Conservation (phyloP, 2,329 filamentous ascomycete species). For the Ciborinia camelliae region DNA sequence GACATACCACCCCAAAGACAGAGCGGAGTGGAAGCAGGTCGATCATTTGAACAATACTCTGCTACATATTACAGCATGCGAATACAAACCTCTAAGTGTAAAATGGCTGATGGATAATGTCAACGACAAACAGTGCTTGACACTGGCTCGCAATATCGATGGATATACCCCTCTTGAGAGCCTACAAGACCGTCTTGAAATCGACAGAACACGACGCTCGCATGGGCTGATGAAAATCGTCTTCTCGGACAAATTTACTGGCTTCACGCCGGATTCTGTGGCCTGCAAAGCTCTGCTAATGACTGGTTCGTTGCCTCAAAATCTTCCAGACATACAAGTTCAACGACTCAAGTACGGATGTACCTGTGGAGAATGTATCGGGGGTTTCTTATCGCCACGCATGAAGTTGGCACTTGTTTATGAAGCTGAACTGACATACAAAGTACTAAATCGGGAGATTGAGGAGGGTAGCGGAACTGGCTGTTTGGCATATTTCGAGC, state of each 20-base stretch:
- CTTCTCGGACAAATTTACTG: slow-evolving; percentile 38
- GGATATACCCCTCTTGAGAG: slow-evolving; percentile 39
- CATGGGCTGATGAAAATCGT: slow-evolving; percentile 21
- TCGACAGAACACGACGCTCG: slow-evolving; percentile 26
- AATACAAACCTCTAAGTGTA: slow-evolving; percentile 21
- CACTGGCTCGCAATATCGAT: slow-evolving; percentile 32
- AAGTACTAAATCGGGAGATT: neutral
- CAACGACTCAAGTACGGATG: slow-evolving; percentile 39
- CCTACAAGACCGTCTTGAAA: slow-evolving; percentile 31
- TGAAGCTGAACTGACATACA: slow-evolving; percentile 33
- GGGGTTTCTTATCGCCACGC: slow-evolving; percentile 41
- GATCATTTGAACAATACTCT: slow-evolving; percentile 24
- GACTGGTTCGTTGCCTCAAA: slow-evolving; percentile 17
- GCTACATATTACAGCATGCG: slow-evolving; percentile 24
- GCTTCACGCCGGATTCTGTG: slow-evolving; percentile 34
- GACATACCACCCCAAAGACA: neutral
- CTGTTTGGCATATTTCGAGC: neutral
- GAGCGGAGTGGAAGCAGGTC: slow-evolving; percentile 20
- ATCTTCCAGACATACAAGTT: neutral
- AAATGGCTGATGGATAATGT: slow-evolving; percentile 36
- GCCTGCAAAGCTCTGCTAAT: slow-evolving; percentile 34
- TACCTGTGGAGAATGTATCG: slow-evolving; percentile 40
- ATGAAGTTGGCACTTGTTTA: slow-evolving; percentile 37
- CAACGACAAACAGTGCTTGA: slow-evolving; percentile 20
- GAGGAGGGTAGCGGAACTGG: neutral